Percentiles rank a stretch among this genome's conserved stretches.
phyloP scores from a whole-genome alignment of 2,329 filamentous ascomycete genomes.

The Trichoderma harzianum region DNA sequence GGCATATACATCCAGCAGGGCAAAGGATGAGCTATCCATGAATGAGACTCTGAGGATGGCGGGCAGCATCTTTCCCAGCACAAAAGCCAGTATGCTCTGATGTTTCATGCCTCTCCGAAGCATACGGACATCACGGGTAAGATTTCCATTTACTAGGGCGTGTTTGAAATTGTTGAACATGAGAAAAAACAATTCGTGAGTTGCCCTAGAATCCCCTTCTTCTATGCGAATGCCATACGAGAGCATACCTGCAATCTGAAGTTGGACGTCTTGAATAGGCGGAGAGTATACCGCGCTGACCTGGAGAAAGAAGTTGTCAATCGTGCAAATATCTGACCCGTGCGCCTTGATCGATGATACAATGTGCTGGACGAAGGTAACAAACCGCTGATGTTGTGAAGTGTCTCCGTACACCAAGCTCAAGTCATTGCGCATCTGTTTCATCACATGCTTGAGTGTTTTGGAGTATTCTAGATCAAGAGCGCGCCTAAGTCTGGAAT shows the following conservation, averaged over 20 bases:
- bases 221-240: constrained; percentile 54
- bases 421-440: constrained; percentile 52
- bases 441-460: constrained; percentile 47
- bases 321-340: constrained; percentile 49
- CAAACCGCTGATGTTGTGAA: constrained; percentile 45
- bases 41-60: constrained; percentile 44
- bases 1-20: constrained; percentile 50
- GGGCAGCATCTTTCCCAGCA: constrained; percentile 52
- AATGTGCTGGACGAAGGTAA: constrained; percentile 50
- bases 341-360: constrained; percentile 54
- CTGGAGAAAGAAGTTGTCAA: constrained; percentile 56
- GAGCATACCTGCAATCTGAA: constrained; percentile 54
- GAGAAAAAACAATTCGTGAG: constrained; percentile 53
- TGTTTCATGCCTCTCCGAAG: constrained; percentile 49
- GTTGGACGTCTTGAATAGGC: constrained; percentile 51
- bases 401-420: constrained; percentile 34
- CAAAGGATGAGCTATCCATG: constrained; percentile 38
- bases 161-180: constrained; percentile 57
- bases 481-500: constrained; percentile 33
- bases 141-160: constrained; percentile 47
- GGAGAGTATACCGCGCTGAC: constrained; percentile 56
- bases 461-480: constrained; percentile 42
- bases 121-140: constrained; percentile 46
- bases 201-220: constrained; percentile 48
- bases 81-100: constrained; percentile 42